Evolutionary conservation across 139 green algal species (phyloP).

Genomic region (Coelastrella sp.): DNA sequence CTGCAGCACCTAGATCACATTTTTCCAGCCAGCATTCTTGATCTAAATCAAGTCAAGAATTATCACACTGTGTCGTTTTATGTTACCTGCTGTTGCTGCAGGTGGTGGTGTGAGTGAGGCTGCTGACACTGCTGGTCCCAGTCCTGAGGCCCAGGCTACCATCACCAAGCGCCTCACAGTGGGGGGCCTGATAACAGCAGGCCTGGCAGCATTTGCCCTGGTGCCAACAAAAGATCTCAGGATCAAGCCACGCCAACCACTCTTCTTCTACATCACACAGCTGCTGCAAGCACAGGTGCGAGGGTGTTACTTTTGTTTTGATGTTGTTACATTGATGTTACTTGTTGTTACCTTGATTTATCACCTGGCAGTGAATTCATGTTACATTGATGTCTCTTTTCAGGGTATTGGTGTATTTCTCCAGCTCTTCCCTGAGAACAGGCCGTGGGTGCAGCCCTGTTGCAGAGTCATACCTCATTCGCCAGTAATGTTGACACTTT

Average conservation of each 20-base stretch:
- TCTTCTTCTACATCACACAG: conserved; percentile 83
- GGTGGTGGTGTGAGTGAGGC: conserved; percentile 41
- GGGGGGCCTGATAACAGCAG: conserved; percentile 51
- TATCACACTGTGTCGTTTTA: no score
- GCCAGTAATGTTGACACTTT: no score
- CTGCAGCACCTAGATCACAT: not conserved
- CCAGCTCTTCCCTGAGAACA: no score
- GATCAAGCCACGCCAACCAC: conserved; percentile 67
- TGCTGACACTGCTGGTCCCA: not conserved
- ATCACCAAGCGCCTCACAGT: conserved; percentile 65
- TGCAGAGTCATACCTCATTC: no score
- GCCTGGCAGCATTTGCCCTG: conserved; percentile 68
- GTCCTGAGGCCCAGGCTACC: not conserved
- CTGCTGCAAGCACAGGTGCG: conserved; percentile 59
- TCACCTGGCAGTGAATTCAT: no score
- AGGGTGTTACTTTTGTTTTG: no score
- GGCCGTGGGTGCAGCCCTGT: no score
- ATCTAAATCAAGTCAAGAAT: no score
- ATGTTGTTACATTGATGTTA: not conserved
- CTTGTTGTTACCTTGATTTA: no score
- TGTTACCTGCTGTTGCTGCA: not conserved
- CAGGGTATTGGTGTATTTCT: no score
- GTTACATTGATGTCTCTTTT: no score
- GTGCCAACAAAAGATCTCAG: conserved; percentile 76
- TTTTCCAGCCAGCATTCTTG: no score